Percentiles rank a stretch among this genome's conserved stretches.
phyloP scores from a whole-genome alignment of 139 green algal genomes.

The Penium margaritaceum region DNA sequence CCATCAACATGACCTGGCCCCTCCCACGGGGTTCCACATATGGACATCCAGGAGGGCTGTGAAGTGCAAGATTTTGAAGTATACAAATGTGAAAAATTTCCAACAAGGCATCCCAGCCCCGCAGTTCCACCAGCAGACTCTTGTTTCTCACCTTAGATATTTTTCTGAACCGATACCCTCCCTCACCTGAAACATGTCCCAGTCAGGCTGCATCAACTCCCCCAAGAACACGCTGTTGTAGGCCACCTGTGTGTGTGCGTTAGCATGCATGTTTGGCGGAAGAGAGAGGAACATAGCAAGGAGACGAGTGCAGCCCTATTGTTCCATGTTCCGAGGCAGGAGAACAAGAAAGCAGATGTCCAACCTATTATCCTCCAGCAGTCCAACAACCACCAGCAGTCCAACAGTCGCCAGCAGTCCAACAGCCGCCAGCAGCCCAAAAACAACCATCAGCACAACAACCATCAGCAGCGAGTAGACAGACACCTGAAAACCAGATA shows the following conservation, averaged over 20 bases:
- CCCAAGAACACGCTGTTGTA: conserved; percentile 62
- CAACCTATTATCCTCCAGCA: neutral
- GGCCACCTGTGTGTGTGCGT: conserved; percentile 14
- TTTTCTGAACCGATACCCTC: neutral
- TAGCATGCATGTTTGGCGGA: neutral
- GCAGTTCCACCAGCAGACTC: too few relatives aligned
- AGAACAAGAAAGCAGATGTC: neutral
- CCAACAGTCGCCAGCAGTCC: too few relatives aligned
- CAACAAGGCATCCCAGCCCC: too few relatives aligned
- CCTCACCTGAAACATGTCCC: conserved; percentile 53
- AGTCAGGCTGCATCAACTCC: conserved; percentile 45
- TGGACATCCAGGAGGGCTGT: neutral
- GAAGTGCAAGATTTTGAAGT: neutral
- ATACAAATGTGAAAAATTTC: too few relatives aligned
- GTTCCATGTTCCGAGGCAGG: neutral
- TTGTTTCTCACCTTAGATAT: too few relatives aligned
- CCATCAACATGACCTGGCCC: too few relatives aligned
- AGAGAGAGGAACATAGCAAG: neutral
- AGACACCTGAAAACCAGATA: too few relatives aligned
- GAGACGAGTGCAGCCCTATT: neutral
- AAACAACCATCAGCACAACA: too few relatives aligned
- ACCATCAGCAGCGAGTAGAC: too few relatives aligned
- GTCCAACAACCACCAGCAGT: neutral
- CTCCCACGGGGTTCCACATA: too few relatives aligned
- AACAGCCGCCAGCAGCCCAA: too few relatives aligned